These are phyloP conservation scores for Tolypocladium cylindrosporum DNA, from an alignment of 2,329 filamentous ascomycete genomes.

Conservation along the genomic window DNA sequence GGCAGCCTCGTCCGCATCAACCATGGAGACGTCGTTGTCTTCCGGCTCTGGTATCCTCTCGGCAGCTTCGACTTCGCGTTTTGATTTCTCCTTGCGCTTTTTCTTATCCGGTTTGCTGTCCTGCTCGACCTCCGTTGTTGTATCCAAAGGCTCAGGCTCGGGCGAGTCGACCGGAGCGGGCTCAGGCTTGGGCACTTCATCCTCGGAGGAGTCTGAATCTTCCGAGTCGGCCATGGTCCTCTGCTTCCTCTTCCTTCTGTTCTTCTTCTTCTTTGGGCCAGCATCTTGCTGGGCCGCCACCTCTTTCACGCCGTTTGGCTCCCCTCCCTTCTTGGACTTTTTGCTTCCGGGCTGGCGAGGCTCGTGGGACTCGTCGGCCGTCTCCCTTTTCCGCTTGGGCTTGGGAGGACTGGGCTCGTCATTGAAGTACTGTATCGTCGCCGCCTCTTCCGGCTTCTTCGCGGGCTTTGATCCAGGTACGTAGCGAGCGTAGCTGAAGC, in stretches of 20 bases:
- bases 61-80: not conserved
- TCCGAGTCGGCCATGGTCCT: constrained; percentile 17
- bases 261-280: constrained; percentile 15
- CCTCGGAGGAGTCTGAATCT: constrained; percentile 6
- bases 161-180: constrained; percentile 6
- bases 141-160: not conserved
- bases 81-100: not conserved
- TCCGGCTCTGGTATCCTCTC: not conserved
- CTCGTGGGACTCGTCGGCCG: constrained; percentile 15
- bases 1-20: not conserved
- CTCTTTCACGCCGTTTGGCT: constrained; percentile 1
- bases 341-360: constrained; percentile 21
- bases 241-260: constrained; percentile 23
- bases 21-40: constrained; percentile 1
- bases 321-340: constrained; percentile 18
- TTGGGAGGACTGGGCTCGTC: constrained; percentile 14
- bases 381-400: constrained; percentile 26
- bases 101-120: not conserved
- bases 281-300: constrained; percentile 3
- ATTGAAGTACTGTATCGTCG: constrained; percentile 16
- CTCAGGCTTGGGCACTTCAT: constrained; percentile 6
- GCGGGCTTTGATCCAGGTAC: constrained; percentile 21
- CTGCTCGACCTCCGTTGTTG: not conserved
- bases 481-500: constrained; percentile 30
- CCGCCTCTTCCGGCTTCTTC: constrained; percentile 4